phyloP scores from a whole-genome alignment of 345 rosid species.

The Gossypium longicalyx region DNA sequence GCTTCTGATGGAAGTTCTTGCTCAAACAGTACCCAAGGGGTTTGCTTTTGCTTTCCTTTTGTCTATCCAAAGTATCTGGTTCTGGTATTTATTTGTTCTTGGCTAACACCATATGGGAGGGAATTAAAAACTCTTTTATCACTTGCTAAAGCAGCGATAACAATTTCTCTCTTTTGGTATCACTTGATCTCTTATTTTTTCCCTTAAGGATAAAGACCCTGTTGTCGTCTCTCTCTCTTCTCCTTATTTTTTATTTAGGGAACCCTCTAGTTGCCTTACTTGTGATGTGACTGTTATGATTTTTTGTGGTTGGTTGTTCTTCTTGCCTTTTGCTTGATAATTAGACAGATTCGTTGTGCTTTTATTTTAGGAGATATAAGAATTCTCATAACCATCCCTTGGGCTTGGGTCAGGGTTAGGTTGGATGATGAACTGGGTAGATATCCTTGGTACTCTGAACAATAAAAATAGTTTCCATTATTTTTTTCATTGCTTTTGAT shows the following conservation, averaged over 20 bases:
- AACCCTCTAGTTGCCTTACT: neutral
- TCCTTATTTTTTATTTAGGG: neutral
- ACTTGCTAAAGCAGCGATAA: neutral
- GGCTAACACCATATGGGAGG: neutral
- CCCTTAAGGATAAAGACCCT: neutral
- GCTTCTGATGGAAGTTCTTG: neutral
- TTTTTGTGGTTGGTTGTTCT: neutral
- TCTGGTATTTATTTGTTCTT: neutral
- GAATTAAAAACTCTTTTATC: neutral
- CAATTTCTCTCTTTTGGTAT: neutral
- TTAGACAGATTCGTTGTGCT: neutral
- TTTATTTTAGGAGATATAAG: neutral
- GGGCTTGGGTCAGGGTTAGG: neutral
- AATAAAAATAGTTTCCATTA: neutral
- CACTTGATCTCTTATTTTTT: neutral
- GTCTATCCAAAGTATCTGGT: neutral
- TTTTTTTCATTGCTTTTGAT: slow-evolving; percentile 1
- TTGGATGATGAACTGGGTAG: slow-evolving; percentile 8
- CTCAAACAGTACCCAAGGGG: slow-evolving; percentile 1
- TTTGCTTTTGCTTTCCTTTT: slow-evolving; percentile 10
- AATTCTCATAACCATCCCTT: neutral
- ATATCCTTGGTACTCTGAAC: neutral
- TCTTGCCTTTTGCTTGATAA: neutral
- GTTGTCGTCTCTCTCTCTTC: neutral
- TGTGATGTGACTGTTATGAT: neutral